These are phyloP conservation scores for Colletotrichum shisoi DNA, from an alignment of 2,329 filamentous ascomycete species.

Conservation along the genomic window DNA sequence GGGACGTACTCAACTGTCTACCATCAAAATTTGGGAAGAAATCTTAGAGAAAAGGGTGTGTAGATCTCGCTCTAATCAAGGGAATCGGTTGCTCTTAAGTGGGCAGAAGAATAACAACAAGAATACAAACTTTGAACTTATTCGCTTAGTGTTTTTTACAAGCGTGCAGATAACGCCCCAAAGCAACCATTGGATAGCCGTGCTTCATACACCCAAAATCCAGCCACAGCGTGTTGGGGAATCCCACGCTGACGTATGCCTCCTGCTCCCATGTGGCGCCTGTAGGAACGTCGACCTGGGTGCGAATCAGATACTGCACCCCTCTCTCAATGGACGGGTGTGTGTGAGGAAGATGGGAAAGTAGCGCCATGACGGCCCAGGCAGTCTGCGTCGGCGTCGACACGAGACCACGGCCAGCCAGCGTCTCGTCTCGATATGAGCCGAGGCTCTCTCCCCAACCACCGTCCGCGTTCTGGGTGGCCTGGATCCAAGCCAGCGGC, in stretches of 20 bases:
- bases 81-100: too few species aligned
- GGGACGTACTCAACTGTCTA: too few species aligned
- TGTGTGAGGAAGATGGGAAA: background rate
- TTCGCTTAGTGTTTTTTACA: background rate
- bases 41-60: too few species aligned
- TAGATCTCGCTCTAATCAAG: too few species aligned
- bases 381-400: constrained; percentile 23
- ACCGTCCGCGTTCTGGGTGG: constrained; percentile 15
- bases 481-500: constrained; percentile 11
- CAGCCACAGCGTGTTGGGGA: constrained; percentile 21
- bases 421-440: constrained; percentile 10
- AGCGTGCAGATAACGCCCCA: constrained; percentile 23
- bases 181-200: constrained; percentile 24
- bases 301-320: constrained; percentile 4
- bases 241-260: constrained; percentile 23
- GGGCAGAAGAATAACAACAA: too few species aligned
- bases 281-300: background rate
- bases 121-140: background rate
- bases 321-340: constrained; percentile 18
- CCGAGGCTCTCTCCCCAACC: constrained; percentile 27
- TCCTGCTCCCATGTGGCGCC: constrained; percentile 23
- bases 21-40: too few species aligned
- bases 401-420: constrained; percentile 9
- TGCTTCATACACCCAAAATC: constrained; percentile 21
- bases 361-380: constrained; percentile 18